phyloP scores from a whole-genome alignment of 2,329 filamentous ascomycete species.

The Colletotrichum sp. region DNA sequence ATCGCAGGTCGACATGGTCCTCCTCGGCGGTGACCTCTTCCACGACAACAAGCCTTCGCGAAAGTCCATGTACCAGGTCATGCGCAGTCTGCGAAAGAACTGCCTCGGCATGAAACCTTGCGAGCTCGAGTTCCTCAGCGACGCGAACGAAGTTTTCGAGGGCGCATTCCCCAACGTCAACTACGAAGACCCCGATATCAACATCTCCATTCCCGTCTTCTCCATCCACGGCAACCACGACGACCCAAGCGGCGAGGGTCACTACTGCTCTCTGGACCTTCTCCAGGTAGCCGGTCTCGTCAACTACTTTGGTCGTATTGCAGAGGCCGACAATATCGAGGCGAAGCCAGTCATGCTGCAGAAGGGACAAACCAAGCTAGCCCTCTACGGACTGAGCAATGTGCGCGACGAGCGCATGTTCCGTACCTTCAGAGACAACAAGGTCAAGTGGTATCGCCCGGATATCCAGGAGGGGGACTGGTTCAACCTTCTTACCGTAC shows the following conservation, averaged over 20 bases:
- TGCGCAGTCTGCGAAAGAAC: conserved; percentile 91
- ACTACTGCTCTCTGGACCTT: conserved; percentile 88
- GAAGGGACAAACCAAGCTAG: conserved; percentile 91
- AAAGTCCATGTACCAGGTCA: conserved; percentile 96
- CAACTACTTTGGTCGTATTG: conserved; percentile 94
- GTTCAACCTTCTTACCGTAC: conserved; percentile 95
- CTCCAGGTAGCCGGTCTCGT: conserved; percentile 89
- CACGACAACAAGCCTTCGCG: conserved; percentile 98
- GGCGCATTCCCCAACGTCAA: conserved; percentile 93
- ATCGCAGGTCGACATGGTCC: conserved; percentile 85
- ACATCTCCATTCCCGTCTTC: conserved; percentile 95
- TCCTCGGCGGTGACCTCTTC: conserved; percentile 93
- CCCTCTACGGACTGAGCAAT: conserved; percentile 93
- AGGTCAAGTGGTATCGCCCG: conserved; percentile 92
- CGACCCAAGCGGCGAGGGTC: conserved; percentile 95
- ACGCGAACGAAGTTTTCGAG: conserved; percentile 89
- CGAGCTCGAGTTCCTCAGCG: conserved; percentile 91
- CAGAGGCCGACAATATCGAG: conserved; percentile 91
- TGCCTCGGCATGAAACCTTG: conserved; percentile 96
- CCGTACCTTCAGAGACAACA: conserved; percentile 88
- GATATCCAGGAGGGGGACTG: conserved; percentile 82
- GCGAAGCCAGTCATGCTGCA: conserved; percentile 92
- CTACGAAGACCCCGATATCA: conserved; percentile 97
- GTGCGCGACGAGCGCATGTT: conserved; percentile 95
- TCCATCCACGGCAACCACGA: conserved; percentile 99